Evolutionary conservation across 768 basidiomycete species (phyloP).

Genomic region (Hemileccinum impolitum): DNA sequence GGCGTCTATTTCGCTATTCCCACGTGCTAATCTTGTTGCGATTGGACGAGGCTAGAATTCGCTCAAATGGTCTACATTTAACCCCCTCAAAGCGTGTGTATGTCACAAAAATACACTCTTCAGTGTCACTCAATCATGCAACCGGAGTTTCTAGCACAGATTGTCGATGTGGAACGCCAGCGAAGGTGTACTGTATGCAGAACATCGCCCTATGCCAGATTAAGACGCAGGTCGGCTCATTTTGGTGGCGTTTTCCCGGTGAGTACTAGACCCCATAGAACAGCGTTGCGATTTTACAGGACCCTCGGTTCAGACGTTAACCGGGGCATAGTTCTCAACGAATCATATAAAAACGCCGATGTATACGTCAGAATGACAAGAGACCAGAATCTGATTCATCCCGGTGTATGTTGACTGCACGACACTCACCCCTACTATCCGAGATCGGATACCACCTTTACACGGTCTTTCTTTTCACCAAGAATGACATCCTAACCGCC

Average conservation of each 20-base stretch:
- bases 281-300: not conserved
- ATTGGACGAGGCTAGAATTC: not conserved
- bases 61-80: too few species aligned
- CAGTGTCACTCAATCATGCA: not conserved
- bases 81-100: too few species aligned
- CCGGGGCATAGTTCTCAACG: not conserved
- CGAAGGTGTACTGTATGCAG: not conserved
- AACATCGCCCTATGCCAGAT: not conserved
- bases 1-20: not conserved
- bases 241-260: not conserved
- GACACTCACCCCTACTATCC: conserved; percentile 6
- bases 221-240: not conserved
- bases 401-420: conserved; percentile 12
- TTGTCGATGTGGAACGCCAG: too few species aligned
- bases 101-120: not conserved
- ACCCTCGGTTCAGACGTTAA: not conserved
- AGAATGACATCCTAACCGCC: conserved; percentile 45
- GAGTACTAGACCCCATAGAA: not conserved
- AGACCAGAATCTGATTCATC: not conserved
- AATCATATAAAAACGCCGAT: conserved; percentile 6
- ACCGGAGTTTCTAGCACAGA: not conserved
- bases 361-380: not conserved
- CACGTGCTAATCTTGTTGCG: not conserved
- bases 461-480: conserved; percentile 40
- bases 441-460: conserved; percentile 21